phyloP scores from a whole-genome alignment of 352 stramenopile species.

The Peronospora farinosa region DNA sequence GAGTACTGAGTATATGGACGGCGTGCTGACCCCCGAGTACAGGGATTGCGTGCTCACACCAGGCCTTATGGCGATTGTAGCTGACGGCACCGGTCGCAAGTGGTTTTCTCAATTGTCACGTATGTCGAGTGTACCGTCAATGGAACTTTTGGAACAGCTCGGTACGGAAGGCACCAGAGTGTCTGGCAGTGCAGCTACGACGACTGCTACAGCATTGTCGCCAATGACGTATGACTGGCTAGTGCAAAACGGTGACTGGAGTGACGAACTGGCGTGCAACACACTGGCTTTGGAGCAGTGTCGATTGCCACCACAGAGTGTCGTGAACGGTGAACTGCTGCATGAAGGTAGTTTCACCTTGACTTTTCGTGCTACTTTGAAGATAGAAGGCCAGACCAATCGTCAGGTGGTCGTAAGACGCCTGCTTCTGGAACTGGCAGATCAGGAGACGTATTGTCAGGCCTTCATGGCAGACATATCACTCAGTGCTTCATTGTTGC shows the following conservation, averaged over 20 bases:
- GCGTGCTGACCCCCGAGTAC: constrained; percentile 28
- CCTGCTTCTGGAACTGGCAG: constrained; percentile 16
- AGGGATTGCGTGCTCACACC: constrained; percentile 29
- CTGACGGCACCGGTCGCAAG: constrained; percentile 13
- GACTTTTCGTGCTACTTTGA: constrained; percentile 25
- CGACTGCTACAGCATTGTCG: constrained; percentile 13
- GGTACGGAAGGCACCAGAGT: constrained; percentile 2
- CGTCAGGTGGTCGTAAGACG: constrained; percentile 25
- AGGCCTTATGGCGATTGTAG: constrained; percentile 27
- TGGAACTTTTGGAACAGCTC: constrained; percentile 28
- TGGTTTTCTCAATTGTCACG: constrained; percentile 29
- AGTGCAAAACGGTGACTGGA: constrained; percentile 22
- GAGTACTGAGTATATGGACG: constrained; percentile 32
- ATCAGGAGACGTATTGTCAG: constrained; percentile 22
- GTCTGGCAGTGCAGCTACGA: constrained; percentile 18
- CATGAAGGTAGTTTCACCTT: constrained; percentile 30
- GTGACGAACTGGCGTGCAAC: constrained; percentile 14
- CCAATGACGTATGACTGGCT: constrained; percentile 1
- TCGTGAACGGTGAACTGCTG: constrained; percentile 24
- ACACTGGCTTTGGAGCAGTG: constrained; percentile 23
- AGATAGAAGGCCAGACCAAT: constrained; percentile 21
- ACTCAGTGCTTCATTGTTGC: constrained; percentile 22
- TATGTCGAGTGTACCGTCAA: constrained; percentile 27
- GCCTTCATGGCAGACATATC: constrained; percentile 38
- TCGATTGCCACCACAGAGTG: constrained; percentile 21